Conservation (phyloP, 2,329 filamentous ascomycete genomes). For the Alternaria tenuissima region DNA sequence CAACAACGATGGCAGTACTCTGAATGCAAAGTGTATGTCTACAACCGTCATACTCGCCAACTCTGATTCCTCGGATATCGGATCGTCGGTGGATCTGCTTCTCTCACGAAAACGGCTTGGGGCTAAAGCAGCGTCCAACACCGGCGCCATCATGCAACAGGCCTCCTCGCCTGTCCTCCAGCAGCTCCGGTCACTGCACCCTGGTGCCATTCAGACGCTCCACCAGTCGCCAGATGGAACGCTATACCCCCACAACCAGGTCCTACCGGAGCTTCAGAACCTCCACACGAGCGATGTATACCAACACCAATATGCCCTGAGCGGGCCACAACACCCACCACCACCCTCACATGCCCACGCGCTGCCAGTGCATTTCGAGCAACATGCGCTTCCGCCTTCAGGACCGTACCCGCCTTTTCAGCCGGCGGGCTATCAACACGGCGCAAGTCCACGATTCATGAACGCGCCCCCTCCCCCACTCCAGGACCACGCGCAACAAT, state of each 20-base stretch:
- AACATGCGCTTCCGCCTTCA: conserved; percentile 36
- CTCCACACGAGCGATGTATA: conserved; percentile 48
- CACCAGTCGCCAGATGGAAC: conserved; percentile 41
- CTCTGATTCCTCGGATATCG: conserved; percentile 4
- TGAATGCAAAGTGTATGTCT: conserved; percentile 3
- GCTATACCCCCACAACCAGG: conserved; percentile 28
- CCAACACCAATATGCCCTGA: conserved; percentile 30
- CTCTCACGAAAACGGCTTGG: conserved; percentile 14
- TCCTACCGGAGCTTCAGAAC: conserved; percentile 50
- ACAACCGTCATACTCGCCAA: not conserved
- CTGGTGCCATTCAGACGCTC: conserved; percentile 37
- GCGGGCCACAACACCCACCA: conserved; percentile 29
- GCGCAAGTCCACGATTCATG: conserved; percentile 35
- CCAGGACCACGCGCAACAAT: conserved; percentile 28
- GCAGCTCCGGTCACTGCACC: conserved; percentile 36
- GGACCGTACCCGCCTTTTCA: conserved; percentile 33
- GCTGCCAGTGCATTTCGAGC: conserved; percentile 46
- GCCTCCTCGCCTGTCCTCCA: conserved; percentile 29
- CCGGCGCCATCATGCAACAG: conserved; percentile 36
- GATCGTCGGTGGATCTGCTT: conserved; percentile 11
- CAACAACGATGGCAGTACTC: conserved; percentile 17
- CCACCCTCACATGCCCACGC: conserved; percentile 32
- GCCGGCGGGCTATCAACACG: conserved; percentile 34
- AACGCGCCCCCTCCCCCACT: conserved; percentile 26
- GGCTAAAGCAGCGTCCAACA: conserved; percentile 38